Evolutionary conservation across 805 yeast genomes (phyloP).

Genomic region (Lipomyces yamanashiensis): DNA sequence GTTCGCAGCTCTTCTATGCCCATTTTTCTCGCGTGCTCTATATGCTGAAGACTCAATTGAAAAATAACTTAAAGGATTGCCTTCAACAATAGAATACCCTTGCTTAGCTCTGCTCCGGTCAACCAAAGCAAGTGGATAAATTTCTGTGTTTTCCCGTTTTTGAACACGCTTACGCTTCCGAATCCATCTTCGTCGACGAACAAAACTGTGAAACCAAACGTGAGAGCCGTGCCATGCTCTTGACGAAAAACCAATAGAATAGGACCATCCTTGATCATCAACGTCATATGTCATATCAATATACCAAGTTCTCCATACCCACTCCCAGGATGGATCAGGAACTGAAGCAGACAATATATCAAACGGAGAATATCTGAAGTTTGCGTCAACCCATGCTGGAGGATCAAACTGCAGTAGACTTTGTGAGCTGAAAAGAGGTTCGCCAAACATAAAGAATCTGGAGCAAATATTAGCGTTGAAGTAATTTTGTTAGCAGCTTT

Average conservation of each 20-base stretch:
- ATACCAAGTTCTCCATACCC: constrained; percentile 76
- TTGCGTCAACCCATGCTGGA: constrained; percentile 44
- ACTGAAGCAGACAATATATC: constrained; percentile 45
- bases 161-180: constrained; percentile 42
- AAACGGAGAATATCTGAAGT: constrained; percentile 44
- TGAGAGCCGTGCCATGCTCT: constrained; percentile 65
- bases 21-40: background rate
- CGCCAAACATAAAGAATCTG: constrained; percentile 45
- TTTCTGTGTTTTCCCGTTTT: background rate
- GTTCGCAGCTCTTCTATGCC: background rate
- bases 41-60: constrained; percentile 20
- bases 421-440: constrained; percentile 45
- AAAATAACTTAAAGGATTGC: constrained; percentile 17
- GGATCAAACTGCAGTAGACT: constrained; percentile 48
- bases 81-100: constrained; percentile 21
- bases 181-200: constrained; percentile 70
- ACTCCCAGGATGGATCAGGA: constrained; percentile 65
- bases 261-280: constrained; percentile 87
- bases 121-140: background rate
- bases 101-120: background rate
- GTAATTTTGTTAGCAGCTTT: background rate
- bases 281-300: constrained; percentile 70
- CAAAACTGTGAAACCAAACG: constrained; percentile 61
- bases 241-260: constrained; percentile 57
- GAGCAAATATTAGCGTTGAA: background rate